These are phyloP conservation scores for Candida oleophila DNA, from an alignment of 805 yeast species.

Conservation along the genomic window DNA sequence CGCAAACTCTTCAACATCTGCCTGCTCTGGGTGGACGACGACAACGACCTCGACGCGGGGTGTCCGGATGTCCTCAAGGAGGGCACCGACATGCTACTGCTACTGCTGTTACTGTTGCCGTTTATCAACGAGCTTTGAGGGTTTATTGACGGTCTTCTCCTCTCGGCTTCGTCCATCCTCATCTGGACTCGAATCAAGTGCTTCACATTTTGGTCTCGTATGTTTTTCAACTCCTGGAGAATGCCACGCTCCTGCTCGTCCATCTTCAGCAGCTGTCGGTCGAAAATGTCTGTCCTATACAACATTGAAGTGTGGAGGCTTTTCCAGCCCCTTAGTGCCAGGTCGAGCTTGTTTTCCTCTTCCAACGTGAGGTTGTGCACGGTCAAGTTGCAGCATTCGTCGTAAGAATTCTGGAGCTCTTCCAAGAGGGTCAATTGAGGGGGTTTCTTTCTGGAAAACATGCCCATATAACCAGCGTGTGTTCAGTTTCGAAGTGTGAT, in stretches of 20 bases:
- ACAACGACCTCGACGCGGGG: constrained; percentile 7
- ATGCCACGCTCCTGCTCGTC: constrained; percentile 23
- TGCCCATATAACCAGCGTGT: constrained; percentile 12
- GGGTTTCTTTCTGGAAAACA: constrained; percentile 60
- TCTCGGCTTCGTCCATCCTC: constrained; percentile 35
- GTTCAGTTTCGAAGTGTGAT: background rate
- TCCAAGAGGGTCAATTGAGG: constrained; percentile 51
- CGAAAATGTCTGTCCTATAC: constrained; percentile 56
- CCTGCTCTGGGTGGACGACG: constrained; percentile 5
- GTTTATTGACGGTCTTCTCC: constrained; percentile 16
- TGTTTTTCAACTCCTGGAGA: constrained; percentile 31
- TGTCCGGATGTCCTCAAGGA: constrained; percentile 12
- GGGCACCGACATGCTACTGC: constrained; percentile 14
- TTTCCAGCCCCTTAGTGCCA: constrained; percentile 73
- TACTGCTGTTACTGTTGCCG: constrained; percentile 6
- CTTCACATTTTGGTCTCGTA: constrained; percentile 43
- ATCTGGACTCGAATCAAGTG: constrained; percentile 42
- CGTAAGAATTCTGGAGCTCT: constrained; percentile 58
- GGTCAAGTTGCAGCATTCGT: constrained; percentile 59
- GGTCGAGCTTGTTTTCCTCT: constrained; percentile 49
- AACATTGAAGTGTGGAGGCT: constrained; percentile 61
- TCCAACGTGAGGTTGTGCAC: constrained; percentile 58
- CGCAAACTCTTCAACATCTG: constrained; percentile 2
- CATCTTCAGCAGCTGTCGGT: constrained; percentile 32
- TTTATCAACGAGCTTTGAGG: constrained; percentile 11